A percentile compares a stretch with the other conserved stretches of the same genome.
These are phyloP conservation scores for Allomyces macrogynus DNA, from an alignment of 192 early-diverging fungal species.

Conservation along the genomic window DNA sequence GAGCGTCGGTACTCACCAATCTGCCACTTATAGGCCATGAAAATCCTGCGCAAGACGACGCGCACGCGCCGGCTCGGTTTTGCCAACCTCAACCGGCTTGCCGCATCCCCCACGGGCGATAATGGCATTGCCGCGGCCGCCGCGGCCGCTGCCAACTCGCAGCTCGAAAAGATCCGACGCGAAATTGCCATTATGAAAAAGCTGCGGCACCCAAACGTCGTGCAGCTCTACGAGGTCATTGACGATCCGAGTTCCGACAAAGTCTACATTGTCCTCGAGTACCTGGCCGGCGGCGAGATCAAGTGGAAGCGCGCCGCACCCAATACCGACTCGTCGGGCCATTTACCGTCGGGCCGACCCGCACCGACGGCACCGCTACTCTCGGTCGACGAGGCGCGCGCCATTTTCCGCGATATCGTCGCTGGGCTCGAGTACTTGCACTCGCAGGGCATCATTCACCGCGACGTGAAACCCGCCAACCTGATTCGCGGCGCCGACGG, in stretches of 20 bases:
- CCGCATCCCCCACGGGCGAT: too few species aligned
- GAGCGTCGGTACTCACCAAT: not conserved
- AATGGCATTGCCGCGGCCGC: slow-evolving; percentile 4
- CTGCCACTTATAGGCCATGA: slow-evolving; percentile 14
- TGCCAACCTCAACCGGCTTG: not conserved
- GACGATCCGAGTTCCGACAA: slow-evolving; percentile 78
- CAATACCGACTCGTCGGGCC: not conserved
- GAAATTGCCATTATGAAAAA: slow-evolving; percentile 96
- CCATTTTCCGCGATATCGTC: slow-evolving; percentile 76
- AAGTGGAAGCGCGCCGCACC: slow-evolving; percentile 39
- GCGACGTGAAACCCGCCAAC: slow-evolving; percentile 97
- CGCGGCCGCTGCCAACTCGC: slow-evolving; percentile 4
- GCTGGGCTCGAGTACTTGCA: slow-evolving; percentile 86
- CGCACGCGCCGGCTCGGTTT: slow-evolving; percentile 4
- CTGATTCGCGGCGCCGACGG: slow-evolving; percentile 52
- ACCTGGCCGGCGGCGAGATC: slow-evolving; percentile 81
- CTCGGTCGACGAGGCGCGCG: slow-evolving; percentile 35
- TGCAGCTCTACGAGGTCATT: slow-evolving; percentile 76
- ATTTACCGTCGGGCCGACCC: slow-evolving; percentile 11
- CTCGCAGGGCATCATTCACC: slow-evolving; percentile 84
- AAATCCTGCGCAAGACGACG: slow-evolving; percentile 23
- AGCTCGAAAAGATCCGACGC: slow-evolving; percentile 63
- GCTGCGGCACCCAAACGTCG: slow-evolving; percentile 78
- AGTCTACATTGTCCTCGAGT: slow-evolving; percentile 86
- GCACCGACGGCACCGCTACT: slow-evolving; percentile 27